Evolutionary conservation across 1,139 yeast genomes (phyloP), one percentile per base, ranked within the genome.

Genomic region (Suhomyces terraborum): DNA sequence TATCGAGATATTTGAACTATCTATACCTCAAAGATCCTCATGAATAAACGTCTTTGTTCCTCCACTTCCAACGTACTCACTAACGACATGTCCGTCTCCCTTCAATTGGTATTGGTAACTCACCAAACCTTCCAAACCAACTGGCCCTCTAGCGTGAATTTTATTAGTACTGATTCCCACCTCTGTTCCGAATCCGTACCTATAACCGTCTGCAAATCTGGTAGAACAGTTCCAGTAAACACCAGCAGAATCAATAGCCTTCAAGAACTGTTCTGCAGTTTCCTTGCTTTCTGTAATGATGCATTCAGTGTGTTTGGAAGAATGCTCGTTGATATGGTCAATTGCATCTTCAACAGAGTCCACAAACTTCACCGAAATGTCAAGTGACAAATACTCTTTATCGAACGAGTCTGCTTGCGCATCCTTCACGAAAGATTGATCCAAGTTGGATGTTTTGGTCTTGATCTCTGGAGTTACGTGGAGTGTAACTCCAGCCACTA

Each of bases 151-250:
- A 10, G 98, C 96, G 60, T 94, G 98, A 51, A 94, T 88, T 62
- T 93, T 93, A 59, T 91, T 89, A 35, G 98, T 94, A 45, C 96
- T 85, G 47, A 94, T 91, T 29, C 99, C 99, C 21, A 94, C 98
- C 64, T 94, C 99, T 7, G 98, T 85, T 40, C 99, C 99, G 60
- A 94, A 93, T 0, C 99, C 99, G 59, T 89, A 94, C 60, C 98
- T 79, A 73, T 88, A 93, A 2, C 99, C 99, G 65, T 94, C 99
- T 8, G 98, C 98, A 66, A 94, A 94, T 58, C 99, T 76, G 2
- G 98, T 88, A 8, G 96, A 86, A 38, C 95, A 91, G 59, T 94
- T 94, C 97, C 98, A 91, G 69, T 88, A 94, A n/a, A 93, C 96
- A 42, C 98, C 97, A 3, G 98, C 87, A 5, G 97, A 87, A 62